Evolutionary conservation across 768 basidiomycete species (phyloP).

Genomic region (Leccinum incarnatum): DNA sequence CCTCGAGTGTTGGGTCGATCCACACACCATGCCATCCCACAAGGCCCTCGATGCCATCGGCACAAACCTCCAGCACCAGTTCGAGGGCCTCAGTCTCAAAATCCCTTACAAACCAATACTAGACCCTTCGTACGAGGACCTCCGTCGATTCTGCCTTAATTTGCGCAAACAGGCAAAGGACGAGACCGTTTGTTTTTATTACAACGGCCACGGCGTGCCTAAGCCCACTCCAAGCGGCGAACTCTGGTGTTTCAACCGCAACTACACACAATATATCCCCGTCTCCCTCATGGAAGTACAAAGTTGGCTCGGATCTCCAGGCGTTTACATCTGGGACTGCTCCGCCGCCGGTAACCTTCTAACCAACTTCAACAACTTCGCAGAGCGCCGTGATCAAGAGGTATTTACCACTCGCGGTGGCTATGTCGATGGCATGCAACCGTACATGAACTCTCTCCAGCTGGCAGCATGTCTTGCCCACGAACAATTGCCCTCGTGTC

Average conservation of each 20-base stretch:
- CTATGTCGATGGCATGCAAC: conserved; percentile 57
- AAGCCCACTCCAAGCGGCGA: conserved; percentile 95
- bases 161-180: conserved; percentile 88
- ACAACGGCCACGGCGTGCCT: conserved; percentile 98
- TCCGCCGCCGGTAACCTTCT: conserved; percentile 95
- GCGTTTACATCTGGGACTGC: conserved; percentile 99
- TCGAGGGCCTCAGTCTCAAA: conserved; percentile 92
- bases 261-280: conserved; percentile 98
- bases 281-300: conserved; percentile 93
- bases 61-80: conserved; percentile 90
- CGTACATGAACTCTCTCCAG: conserved; percentile 86
- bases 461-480: conserved; percentile 91
- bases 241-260: conserved; percentile 97
- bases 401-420: conserved; percentile 55
- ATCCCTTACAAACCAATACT: conserved; percentile 93
- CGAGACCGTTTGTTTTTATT: conserved; percentile 93
- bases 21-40: conserved; percentile 84
- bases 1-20: conserved; percentile 97
- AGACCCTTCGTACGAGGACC: conserved; percentile 93
- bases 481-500: conserved; percentile 90
- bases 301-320: conserved; percentile 89
- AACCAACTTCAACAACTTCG: conserved; percentile 81
- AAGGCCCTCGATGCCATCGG: conserved; percentile 95
- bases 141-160: conserved; percentile 80
- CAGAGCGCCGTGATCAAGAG: conserved; percentile 72